Percentiles rank a stretch among this genome's conserved stretches.
phyloP scores from a whole-genome alignment of 495 filamentous ascomycete species.

The Penicillium diatomitis region DNA sequence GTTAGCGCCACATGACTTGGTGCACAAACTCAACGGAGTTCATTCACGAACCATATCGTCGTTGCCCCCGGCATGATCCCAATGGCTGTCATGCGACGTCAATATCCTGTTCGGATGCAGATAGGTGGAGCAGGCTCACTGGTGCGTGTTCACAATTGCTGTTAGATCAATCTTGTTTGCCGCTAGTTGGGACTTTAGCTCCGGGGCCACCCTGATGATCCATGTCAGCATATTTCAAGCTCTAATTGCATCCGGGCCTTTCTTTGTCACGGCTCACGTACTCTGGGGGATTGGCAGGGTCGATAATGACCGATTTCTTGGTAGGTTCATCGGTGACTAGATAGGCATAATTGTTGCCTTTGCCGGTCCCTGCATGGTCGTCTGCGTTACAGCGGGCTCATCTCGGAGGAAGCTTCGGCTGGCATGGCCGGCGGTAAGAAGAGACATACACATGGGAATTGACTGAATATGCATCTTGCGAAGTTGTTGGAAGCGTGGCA shows the following conservation, averaged over 20 bases:
- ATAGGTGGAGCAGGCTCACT: constrained; percentile 46
- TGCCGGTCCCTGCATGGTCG: constrained; percentile 64
- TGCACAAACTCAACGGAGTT: not conserved
- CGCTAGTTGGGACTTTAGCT: constrained; percentile 63
- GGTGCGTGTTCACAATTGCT: constrained; percentile 92
- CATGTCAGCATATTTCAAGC: not conserved
- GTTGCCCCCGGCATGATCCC: constrained; percentile 94
- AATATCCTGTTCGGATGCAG: not conserved
- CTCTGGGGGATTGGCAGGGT: constrained; percentile 90
- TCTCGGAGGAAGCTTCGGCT: not conserved
- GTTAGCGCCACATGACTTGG: not conserved
- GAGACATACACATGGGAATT: constrained; percentile 90
- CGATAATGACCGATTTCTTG: constrained; percentile 88
- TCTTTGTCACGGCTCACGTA: constrained; percentile 33
- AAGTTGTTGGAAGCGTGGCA: constrained; percentile 6
- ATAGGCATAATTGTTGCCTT: constrained; percentile 92
- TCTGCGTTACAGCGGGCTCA: not conserved
- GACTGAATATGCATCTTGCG: constrained; percentile 87
- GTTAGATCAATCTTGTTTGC: constrained; percentile 69
- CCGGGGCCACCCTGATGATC: constrained; percentile 61
- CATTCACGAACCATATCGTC: constrained; percentile 52
- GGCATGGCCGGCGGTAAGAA: not conserved
- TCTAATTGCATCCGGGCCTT: not conserved
- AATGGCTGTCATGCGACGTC: constrained; percentile 51
- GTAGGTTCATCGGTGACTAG: constrained; percentile 85